A percentile compares a stretch with the other conserved stretches of the same genome.
Conservation (phyloP, 352 stramenopile genomes). For the Phytophthora uliginosa region DNA sequence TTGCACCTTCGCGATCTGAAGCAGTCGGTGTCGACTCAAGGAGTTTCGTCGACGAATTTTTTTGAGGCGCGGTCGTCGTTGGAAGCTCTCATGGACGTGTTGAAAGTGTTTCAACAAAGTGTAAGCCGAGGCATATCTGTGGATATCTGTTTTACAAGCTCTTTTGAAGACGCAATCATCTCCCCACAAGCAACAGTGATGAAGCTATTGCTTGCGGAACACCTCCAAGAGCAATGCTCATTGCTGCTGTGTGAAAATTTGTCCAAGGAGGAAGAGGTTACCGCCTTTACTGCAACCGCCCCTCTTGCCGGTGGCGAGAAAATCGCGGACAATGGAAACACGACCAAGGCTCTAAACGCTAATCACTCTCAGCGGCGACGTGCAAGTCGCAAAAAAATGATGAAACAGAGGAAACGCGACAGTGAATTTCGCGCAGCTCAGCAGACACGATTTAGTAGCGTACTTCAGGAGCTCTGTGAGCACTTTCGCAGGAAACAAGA, state of each 20-base stretch:
- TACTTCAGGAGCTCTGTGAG: conserved; percentile 54
- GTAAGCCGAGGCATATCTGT: conserved; percentile 16
- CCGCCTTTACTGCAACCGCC: neutral
- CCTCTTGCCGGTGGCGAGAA: neutral
- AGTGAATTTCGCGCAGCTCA: conserved; percentile 46
- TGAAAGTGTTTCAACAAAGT: conserved; percentile 17
- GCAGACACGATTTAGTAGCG: conserved; percentile 44
- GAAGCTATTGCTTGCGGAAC: conserved; percentile 74
- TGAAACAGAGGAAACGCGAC: conserved; percentile 70
- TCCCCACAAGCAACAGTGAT: conserved; percentile 66
- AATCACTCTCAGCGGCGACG: conserved; percentile 69
- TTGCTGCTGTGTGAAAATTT: conserved; percentile 71
- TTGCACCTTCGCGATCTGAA: conserved; percentile 32
- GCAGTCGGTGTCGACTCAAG: conserved; percentile 7
- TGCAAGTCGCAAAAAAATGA: conserved; percentile 73
- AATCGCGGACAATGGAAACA: neutral
- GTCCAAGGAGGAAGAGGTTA: conserved; percentile 47
- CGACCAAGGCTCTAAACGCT: conserved; percentile 8
- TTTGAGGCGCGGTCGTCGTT: conserved; percentile 30
- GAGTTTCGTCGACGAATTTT: conserved; percentile 8
- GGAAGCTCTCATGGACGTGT: conserved; percentile 32
- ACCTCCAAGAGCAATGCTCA: conserved; percentile 80
- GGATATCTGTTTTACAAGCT: conserved; percentile 55
- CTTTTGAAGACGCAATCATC: conserved; percentile 45
- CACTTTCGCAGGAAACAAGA: conserved; percentile 42